Base-by-base conservation (phyloP, 441 rosid species). In the Iberis amara region DNA sequence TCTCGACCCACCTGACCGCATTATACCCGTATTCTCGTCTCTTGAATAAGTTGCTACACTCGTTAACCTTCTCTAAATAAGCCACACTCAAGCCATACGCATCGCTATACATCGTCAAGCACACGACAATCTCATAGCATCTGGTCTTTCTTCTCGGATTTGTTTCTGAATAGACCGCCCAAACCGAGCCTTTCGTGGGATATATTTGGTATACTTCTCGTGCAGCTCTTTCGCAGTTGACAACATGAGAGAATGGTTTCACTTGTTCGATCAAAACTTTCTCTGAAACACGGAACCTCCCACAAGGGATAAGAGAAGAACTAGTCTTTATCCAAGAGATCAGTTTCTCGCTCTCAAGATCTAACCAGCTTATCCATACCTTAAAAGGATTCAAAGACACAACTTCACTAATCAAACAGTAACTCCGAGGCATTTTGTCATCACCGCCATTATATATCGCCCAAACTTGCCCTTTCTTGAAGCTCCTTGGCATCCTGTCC, bases 381-480 rank as follows among this genome's bases (percentile, higher is more conserved):
- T 63, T 71, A 59, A 91, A 88, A n/a, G 95, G 96, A 65, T 75
- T 72, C 47, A 76, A 43, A n/a, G 90, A 79, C 55, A 77, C 48
- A 44, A 85, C 88, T 67, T 88, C 94, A 36, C 76, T 79, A 27
- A 91, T 73, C 78, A 91, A 72, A 67, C 90, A 78, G 71, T 91
- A 88, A 62, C 61, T 75, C 73, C 90, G 75, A 9, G 95, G 96
- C 80, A 82, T 70, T 53, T 76, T 73, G 39, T 82, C 81, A 32
- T 68, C 77, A 59, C 76, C 76, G 5, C 79, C 82, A 30, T 76
- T 72, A 18, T 85, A 83, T 28, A 76, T 43, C 11, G 89, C 94
- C 96, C 95, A 88, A 31, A 91, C 76, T 68, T 88, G 96, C 59
- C 96, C 95, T 71, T 77, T 83, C 76, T 78, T 83, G 47, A 88